Base-by-base conservation (phyloP, 2,329 filamentous ascomycete genomes). In the Fulvia fulva region DNA sequence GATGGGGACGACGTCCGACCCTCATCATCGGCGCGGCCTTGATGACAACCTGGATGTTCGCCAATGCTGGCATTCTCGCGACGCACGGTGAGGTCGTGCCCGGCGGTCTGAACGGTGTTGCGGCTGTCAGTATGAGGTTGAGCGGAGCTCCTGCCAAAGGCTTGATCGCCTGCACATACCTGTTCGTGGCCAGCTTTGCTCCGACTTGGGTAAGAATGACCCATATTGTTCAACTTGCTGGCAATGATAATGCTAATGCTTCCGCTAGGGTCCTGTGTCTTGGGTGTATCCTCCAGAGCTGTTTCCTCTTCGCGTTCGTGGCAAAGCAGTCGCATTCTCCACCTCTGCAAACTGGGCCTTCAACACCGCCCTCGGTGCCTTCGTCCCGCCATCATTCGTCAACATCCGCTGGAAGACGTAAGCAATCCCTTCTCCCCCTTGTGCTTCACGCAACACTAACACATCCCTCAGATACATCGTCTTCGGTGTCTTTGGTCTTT, bases 1-100 rank as follows among this genome's bases (percentile, higher is more conserved):
- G 80, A 53, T 90, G 87, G 85, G 90, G 90, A 46, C 88, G 89
- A 61, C 88, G 88, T 41, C 78, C 77, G 2, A 83, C 87, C 2
- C 77, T 91, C 26, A 76, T 90, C n/a, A 70, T 85, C 23, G 88
- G 87, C 46, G 82, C 86, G 3, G 74, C 81, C 43, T 74, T 88
- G 43, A 90, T 90, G 87, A 70, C 69, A 72, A 77, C 77, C 4
- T 86, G 81, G 75, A 76, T 88, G 56, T 86, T 87, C 67, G 80
- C 84, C 59, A 84, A 83, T 23, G 85, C 84, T 26, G 81, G 80
- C 9, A 73, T 89, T 1, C 81, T 87, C 71, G 85, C 84, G n/a
- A 74, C 76, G 21, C 84, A 85, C 60, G 85, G 86, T 45, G 69
- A 78, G 30, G 56, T 59, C 37, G 55, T 70, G 3, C 71, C 71